A percentile compares a stretch with the other conserved stretches of the same genome.
Conservation (phyloP, 2,329 filamentous ascomycete genomes). For the Aspergillus spinulosporus region DNA sequence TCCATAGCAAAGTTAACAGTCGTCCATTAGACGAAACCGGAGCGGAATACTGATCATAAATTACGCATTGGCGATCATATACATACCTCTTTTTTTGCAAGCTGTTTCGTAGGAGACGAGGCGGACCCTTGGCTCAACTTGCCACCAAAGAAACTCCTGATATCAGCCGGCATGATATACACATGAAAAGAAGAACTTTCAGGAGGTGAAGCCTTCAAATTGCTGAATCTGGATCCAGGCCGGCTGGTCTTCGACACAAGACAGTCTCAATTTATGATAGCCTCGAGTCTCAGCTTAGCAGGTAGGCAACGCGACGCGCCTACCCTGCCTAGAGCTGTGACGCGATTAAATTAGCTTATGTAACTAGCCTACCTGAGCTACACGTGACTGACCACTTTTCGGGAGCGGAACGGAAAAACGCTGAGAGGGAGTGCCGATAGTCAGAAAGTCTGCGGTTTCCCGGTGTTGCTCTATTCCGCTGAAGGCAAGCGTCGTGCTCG, state of each 20-base stretch:
- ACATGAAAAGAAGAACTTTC: conserved; percentile 2
- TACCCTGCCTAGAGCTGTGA: conserved; percentile 17
- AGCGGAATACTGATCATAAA: background rate
- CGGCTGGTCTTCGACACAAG: background rate
- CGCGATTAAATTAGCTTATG: conserved; percentile 29
- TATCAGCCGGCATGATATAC: conserved; percentile 73
- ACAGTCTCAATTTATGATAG: background rate
- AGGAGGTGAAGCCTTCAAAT: background rate
- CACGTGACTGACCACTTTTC: conserved; percentile 7
- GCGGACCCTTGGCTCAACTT: conserved; percentile 63
- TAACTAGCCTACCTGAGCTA: conserved; percentile 21
- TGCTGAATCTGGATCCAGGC: conserved; percentile 2
- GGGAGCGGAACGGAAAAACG: conserved; percentile 20
- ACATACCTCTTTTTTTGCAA: conserved; percentile 46
- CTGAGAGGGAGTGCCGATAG: conserved; percentile 22
- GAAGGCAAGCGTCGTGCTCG: conserved; percentile 6
- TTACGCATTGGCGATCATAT: background rate
- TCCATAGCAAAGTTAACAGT: background rate
- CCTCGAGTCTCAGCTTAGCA: conserved; percentile 1
- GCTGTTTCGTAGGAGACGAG: conserved; percentile 48
- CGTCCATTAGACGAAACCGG: background rate
- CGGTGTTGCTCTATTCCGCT: conserved; percentile 11
- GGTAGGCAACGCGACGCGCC: conserved; percentile 31
- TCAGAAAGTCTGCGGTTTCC: conserved; percentile 22
- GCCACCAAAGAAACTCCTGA: conserved; percentile 84